Evolutionary conservation across 177 flowering plant genomes (phyloP), one percentile per base, ranked within the genome.

Genomic region (Vitis hybrid): DNA sequence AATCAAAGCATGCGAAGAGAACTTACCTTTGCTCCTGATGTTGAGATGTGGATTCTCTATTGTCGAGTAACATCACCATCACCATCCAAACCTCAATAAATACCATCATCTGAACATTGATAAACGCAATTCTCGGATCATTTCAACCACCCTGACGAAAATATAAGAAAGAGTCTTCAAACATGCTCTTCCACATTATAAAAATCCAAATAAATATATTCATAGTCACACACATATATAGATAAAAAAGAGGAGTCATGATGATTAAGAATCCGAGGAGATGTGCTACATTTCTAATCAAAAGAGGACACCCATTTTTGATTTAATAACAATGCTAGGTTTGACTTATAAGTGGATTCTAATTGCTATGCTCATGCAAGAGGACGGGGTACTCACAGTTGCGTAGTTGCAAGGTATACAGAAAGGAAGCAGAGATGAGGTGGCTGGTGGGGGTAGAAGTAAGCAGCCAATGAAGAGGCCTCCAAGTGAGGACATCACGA

Each of bases 401-500:
- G 46, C 46, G 46, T 35, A 35, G 46, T 35, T 5, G 46, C 46
- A 0, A 35, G 46, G 46, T 6, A 35, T 35, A 35, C 46, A 35
- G 46, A 35, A 35, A 24, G 30, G n/a, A 16, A 13, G 56, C 14
- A 54, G 16, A 32, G 14, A 6, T 61, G 15, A 61, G 49, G 49
- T 46, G 52, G 66, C 24, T 6, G 52, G 12, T 52, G 15, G 52
- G 52, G 51, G 66, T 63, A 18, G 35, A 64, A 64, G 19, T 64
- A 14, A 11, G 10, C 27, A 54, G 51, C 56, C 51, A 24, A 24
- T 16, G 21, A 64, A 32, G 56, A 64, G 55, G 48, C 30, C 46
- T 50, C 32, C 15, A 64, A 49, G 67, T 50, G 67, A 64, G 21
- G 55, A 50, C 35, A n/a, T 64, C 67, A 64, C 3, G 4, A 21